Percentiles rank a stretch among this genome's conserved stretches.
phyloP scores from a whole-genome alignment of 1,284 basidiomycete species.

The Leccinum griseonigrum region DNA sequence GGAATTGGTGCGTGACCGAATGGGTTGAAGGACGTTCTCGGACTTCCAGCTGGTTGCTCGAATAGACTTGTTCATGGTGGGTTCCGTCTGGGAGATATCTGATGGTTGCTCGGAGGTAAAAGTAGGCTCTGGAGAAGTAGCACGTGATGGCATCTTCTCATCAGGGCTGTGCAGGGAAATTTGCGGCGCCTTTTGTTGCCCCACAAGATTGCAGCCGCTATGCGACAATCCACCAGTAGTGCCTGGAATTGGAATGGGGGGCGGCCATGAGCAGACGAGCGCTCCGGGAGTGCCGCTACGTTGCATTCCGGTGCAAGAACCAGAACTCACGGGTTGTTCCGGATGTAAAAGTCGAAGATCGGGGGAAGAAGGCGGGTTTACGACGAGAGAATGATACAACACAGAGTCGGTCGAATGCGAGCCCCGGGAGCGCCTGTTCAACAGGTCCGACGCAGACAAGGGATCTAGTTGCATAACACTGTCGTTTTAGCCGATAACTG shows the following conservation, averaged over 20 bases:
- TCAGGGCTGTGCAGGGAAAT: slow-evolving; percentile 9
- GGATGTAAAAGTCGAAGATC: slow-evolving; percentile 15
- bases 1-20: slow-evolving; percentile 14
- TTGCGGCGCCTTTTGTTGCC: slow-evolving; percentile 6
- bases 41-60: slow-evolving; percentile 15
- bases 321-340: slow-evolving; percentile 12
- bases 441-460: slow-evolving; percentile 21
- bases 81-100: neutral
- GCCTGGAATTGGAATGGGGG: slow-evolving; percentile 7
- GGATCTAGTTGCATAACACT: slow-evolving; percentile 21
- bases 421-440: slow-evolving; percentile 16
- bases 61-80: slow-evolving; percentile 8
- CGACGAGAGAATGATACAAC: slow-evolving; percentile 12
- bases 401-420: slow-evolving; percentile 6
- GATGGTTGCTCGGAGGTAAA: slow-evolving; percentile 10
- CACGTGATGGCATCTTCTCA: slow-evolving; percentile 10
- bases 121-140: slow-evolving; percentile 2
- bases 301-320: slow-evolving; percentile 7
- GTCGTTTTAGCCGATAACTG: slow-evolving; percentile 2
- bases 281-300: slow-evolving; percentile 6
- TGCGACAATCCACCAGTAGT: slow-evolving; percentile 2
- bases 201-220: slow-evolving; percentile 1
- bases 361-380: slow-evolving; percentile 4
- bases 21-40: slow-evolving; percentile 20
- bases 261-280: slow-evolving; percentile 28